Evolutionary conservation across 345 rosid genomes (phyloP).

Genomic region (Euphorbia tirucalli): DNA sequence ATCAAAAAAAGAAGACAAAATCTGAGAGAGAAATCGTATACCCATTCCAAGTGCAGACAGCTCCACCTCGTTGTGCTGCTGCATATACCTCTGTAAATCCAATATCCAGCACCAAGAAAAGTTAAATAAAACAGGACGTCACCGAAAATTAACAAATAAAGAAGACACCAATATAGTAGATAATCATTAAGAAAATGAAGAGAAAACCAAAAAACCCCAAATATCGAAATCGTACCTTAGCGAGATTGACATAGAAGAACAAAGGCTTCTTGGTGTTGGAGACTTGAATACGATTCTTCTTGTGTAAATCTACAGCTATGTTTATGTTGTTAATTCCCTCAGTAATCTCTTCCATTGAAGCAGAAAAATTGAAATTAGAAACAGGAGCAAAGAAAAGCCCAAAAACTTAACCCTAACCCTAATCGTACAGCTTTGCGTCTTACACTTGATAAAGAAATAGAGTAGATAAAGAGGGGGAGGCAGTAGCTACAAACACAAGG

Average conservation of each 20-base stretch:
- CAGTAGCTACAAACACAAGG: not conserved
- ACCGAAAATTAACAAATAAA: not conserved
- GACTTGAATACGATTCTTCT: constrained; percentile 91
- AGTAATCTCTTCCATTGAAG: constrained; percentile 65
- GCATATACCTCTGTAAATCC: constrained; percentile 77
- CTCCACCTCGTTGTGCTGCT: constrained; percentile 81
- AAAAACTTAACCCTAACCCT: constrained; percentile 2
- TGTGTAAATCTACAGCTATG: constrained; percentile 46
- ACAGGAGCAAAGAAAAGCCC: not conserved
- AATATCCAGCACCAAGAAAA: not conserved
- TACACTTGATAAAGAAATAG: not conserved
- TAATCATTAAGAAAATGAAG: not conserved
- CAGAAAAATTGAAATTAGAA: not conserved
- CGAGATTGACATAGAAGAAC: constrained; percentile 94
- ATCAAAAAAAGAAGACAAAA: not conserved
- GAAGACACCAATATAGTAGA: not conserved
- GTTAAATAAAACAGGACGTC: not conserved
- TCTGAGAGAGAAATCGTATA: constrained; percentile 19
- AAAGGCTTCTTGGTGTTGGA: constrained; percentile 92
- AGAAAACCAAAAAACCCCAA: not conserved
- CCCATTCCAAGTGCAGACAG: constrained; percentile 98
- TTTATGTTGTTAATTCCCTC: constrained; percentile 62
- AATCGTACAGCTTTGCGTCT: not conserved
- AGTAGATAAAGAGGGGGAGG: not conserved
- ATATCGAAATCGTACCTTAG: constrained; percentile 50